A percentile compares a stretch with the other conserved stretches of the same genome.
These are phyloP conservation scores for Fraxinus greggii DNA, from an alignment of 305 asterid genomes.

Conservation along the genomic window DNA sequence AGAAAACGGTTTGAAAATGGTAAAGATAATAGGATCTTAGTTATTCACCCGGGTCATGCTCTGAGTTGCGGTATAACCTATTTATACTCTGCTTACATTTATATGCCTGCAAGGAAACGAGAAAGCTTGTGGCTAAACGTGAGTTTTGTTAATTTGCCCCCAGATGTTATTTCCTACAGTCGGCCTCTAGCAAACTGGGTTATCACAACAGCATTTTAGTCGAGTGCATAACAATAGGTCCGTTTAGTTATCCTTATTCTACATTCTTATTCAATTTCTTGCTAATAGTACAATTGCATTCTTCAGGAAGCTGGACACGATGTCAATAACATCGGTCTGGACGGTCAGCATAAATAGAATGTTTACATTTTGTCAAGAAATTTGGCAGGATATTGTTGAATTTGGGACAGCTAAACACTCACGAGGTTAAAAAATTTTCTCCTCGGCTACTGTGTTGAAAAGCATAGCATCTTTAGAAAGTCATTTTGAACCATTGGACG, in stretches of 20 bases:
- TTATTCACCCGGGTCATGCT: conserved; percentile 28
- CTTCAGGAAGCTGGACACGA: background rate
- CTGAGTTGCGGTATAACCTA: conserved; percentile 24
- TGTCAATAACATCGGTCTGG: background rate
- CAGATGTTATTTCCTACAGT: background rate
- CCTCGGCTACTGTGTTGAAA: background rate
- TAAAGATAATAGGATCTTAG: too few species aligned
- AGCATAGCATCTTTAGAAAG: background rate
- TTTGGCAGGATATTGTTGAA: conserved; percentile 2
- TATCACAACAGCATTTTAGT: background rate
- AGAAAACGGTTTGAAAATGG: too few species aligned
- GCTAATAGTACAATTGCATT: background rate
- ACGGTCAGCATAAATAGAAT: background rate
- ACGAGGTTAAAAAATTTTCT: background rate
- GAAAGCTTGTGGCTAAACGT: background rate
- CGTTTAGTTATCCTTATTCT: background rate
- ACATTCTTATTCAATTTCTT: background rate
- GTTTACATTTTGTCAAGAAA: background rate
- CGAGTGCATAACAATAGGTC: background rate
- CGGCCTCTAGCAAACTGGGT: background rate
- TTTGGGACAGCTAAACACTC: background rate
- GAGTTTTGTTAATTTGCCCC: background rate
- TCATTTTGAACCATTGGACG: background rate
- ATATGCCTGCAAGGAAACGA: background rate
- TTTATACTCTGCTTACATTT: conserved; percentile 23